These are phyloP conservation scores for Athelia psychrophila DNA, from an alignment of 1,284 basidiomycete species.

Conservation along the genomic window DNA sequence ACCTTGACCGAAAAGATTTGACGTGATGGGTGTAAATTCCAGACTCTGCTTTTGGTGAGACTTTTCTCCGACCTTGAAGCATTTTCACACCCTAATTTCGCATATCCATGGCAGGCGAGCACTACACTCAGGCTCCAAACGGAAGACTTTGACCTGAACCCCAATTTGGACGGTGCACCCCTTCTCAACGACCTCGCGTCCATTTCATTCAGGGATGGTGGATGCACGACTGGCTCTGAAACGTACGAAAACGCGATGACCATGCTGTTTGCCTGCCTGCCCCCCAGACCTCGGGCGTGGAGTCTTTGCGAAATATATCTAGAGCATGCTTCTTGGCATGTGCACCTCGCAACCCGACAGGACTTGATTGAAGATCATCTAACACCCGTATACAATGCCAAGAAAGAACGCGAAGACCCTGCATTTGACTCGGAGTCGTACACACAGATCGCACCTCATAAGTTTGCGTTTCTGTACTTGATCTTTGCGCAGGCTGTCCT, in stretches of 20 bases:
- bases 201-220: constrained; percentile 43
- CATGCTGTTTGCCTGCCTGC: constrained; percentile 43
- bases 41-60: constrained; percentile 9
- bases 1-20: too few species aligned
- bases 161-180: constrained; percentile 31
- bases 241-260: constrained; percentile 29
- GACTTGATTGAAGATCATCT: constrained; percentile 65
- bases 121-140: constrained; percentile 43
- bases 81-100: neutral
- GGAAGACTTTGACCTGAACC: constrained; percentile 25
- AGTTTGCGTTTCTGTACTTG: constrained; percentile 53
- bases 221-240: constrained; percentile 27
- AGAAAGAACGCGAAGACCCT: constrained; percentile 36
- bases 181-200: constrained; percentile 38
- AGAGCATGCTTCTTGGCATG: constrained; percentile 60
- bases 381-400: constrained; percentile 52
- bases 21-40: too few species aligned
- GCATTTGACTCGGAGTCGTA: constrained; percentile 10
- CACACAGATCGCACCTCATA: constrained; percentile 44
- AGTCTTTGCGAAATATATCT: constrained; percentile 65
- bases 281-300: constrained; percentile 56
- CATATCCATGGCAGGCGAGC: constrained; percentile 44
- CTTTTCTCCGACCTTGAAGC: constrained; percentile 1
- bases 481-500: constrained; percentile 60
- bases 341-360: constrained; percentile 57